These are phyloP conservation scores for Rhodotorula sp. DNA, from an alignment of 1,284 basidiomycete species.

Conservation along the genomic window DNA sequence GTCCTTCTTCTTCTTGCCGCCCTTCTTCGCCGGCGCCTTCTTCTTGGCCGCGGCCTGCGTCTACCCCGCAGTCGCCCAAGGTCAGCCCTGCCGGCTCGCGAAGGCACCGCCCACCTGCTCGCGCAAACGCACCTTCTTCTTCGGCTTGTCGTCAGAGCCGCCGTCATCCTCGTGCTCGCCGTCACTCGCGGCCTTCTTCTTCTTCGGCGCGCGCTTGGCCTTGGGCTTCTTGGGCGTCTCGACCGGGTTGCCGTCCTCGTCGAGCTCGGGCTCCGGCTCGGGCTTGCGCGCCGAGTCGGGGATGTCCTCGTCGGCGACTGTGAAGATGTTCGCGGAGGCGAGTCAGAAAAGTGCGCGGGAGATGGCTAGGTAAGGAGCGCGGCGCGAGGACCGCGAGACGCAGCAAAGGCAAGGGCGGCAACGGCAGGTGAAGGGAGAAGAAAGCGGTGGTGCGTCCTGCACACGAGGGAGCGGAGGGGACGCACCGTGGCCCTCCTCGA, in stretches of 20 bases:
- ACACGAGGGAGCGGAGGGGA: background rate
- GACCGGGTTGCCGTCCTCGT: constrained; percentile 14
- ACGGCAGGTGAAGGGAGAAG: too few species aligned
- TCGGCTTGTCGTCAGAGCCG: constrained; percentile 19
- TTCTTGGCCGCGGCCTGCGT: constrained; percentile 30
- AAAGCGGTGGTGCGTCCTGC: background rate
- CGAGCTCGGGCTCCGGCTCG: constrained; percentile 9
- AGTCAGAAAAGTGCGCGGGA: background rate
- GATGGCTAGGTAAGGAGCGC: too few species aligned
- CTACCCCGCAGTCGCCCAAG: background rate
- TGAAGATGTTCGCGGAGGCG: background rate
- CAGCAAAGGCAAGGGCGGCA: background rate
- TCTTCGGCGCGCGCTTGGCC: background rate
- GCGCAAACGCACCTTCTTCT: constrained; percentile 26
- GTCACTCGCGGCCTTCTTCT: constrained; percentile 20
- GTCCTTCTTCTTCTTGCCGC: constrained; percentile 14
- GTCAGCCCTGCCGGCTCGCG: background rate
- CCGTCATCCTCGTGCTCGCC: constrained; percentile 7
- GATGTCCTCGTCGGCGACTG: constrained; percentile 43
- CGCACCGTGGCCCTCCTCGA: constrained; percentile 36
- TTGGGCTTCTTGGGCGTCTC: constrained; percentile 22
- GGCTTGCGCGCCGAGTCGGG: constrained; percentile 44
- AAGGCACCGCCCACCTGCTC: background rate
- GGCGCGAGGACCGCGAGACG: background rate
- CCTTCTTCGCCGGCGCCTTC: constrained; percentile 18